A percentile compares a stretch with the other conserved stretches of the same genome.
phyloP scores from a whole-genome alignment of 257 asterid species.

The Cynanchum wilfordii region DNA sequence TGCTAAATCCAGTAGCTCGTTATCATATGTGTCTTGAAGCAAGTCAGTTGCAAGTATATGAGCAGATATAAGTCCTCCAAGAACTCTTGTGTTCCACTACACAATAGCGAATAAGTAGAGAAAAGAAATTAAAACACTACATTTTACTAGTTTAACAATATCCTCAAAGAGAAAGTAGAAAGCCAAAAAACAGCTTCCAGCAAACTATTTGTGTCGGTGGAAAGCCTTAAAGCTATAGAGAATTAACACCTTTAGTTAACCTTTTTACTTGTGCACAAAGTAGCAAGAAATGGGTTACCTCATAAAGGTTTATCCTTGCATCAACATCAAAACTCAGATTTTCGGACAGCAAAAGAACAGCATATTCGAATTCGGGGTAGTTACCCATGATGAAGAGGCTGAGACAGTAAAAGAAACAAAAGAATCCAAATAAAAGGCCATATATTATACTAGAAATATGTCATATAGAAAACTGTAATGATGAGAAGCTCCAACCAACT shows the following conservation, averaged over 20 bases:
- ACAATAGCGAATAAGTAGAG: conserved; percentile 41
- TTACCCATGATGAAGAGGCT: conserved; percentile 83
- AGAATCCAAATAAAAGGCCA: not conserved
- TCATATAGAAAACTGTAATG: not conserved
- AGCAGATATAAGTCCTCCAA: conserved; percentile 99
- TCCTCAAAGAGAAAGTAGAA: conserved; percentile 4
- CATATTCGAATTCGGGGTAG: conserved; percentile 68
- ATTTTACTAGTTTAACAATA: conserved; percentile 19
- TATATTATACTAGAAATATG: conserved; percentile 1
- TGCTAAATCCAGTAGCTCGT: conserved; percentile 83
- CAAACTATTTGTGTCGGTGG: not conserved
- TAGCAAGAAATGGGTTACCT: conserved; percentile 43
- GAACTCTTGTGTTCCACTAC: conserved; percentile 99
- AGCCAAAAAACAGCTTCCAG: conserved; percentile 12
- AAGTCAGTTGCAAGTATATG: conserved; percentile 99
- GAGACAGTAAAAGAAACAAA: conserved; percentile 21
- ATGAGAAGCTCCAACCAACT: not conserved
- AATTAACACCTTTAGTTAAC: not conserved
- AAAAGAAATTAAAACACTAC: conserved; percentile 35
- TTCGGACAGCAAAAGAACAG: conserved; percentile 80
- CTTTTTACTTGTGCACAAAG: not conserved
- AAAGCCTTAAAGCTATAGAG: not conserved
- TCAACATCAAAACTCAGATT: conserved; percentile 81
- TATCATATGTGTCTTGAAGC: conserved; percentile 56
- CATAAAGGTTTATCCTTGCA: conserved; percentile 87